phyloP scores from a whole-genome alignment of 768 basidiomycete genomes.

The Gloeostereum incarnatum region DNA sequence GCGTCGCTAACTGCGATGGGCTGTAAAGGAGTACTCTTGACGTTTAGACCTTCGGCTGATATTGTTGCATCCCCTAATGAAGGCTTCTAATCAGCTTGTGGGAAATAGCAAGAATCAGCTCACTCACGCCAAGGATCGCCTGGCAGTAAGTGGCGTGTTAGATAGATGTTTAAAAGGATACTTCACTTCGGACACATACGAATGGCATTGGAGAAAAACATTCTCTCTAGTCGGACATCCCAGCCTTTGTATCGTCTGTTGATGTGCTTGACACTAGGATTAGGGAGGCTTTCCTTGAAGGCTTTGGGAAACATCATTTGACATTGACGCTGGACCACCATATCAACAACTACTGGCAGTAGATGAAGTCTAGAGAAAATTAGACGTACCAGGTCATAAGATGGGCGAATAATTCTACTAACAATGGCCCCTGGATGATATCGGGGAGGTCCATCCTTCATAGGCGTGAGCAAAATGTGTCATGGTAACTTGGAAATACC shows the following conservation, averaged over 20 bases:
- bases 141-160: constrained; percentile 13
- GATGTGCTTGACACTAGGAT: constrained; percentile 29
- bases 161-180: background rate
- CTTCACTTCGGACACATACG: constrained; percentile 31
- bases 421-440: constrained; percentile 36
- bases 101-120: too few relatives aligned
- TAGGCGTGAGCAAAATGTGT: background rate
- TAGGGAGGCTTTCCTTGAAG: constrained; percentile 24
- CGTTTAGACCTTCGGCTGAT: constrained; percentile 40
- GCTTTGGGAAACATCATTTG: constrained; percentile 55
- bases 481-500: background rate
- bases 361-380: constrained; percentile 1
- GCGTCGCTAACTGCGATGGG: constrained; percentile 52
- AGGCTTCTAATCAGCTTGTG: too few relatives aligned
- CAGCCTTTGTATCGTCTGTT: constrained; percentile 52
- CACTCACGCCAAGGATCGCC: constrained; percentile 73
- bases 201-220: constrained; percentile 65
- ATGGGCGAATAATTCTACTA: constrained; percentile 42
- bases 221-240: constrained; percentile 42
- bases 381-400: constrained; percentile 42
- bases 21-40: constrained; percentile 39
- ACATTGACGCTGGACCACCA: constrained; percentile 48
- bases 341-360: background rate
- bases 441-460: constrained; percentile 32
- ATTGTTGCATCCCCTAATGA: constrained; percentile 62